Percentiles rank a stretch among this genome's conserved stretches.
Conservation (phyloP, 2,329 filamentous ascomycete genomes). For the Aspergillus sclerotialis region DNA sequence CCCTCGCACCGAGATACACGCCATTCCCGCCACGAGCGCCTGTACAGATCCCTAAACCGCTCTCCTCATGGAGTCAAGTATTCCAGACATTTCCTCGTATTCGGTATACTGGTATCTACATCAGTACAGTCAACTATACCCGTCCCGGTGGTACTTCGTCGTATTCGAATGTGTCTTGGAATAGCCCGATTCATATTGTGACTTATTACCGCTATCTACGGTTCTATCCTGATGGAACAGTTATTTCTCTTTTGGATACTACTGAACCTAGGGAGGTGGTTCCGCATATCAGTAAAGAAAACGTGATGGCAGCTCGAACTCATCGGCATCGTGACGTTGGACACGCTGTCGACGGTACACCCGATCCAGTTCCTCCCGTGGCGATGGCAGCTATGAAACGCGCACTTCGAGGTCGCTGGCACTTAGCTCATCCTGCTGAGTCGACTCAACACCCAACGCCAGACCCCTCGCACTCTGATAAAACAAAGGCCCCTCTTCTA, state of each 20-base stretch:
- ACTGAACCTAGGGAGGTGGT: constrained; percentile 81
- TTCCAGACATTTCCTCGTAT: constrained; percentile 78
- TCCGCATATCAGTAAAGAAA: constrained; percentile 68
- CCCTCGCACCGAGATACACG: constrained; percentile 25
- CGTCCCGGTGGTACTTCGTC: constrained; percentile 68
- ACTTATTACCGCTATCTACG: constrained; percentile 97
- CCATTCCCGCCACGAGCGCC: constrained; percentile 24
- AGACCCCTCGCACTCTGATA: constrained; percentile 23
- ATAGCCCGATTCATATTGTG: constrained; percentile 81
- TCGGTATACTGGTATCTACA: constrained; percentile 93
- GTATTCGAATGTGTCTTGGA: constrained; percentile 64
- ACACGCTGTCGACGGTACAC: constrained; percentile 16
- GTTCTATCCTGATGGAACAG: constrained; percentile 84
- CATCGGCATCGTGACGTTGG: constrained; percentile 32
- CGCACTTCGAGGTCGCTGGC: constrained; percentile 61
- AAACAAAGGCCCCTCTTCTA: constrained; percentile 9
- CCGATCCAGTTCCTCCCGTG: constrained; percentile 28
- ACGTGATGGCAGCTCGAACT: constrained; percentile 42
- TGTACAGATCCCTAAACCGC: constrained; percentile 26
- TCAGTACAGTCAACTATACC: constrained; percentile 92
- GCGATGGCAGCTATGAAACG: constrained; percentile 58
- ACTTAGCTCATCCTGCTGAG: constrained; percentile 47
- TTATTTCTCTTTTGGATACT: constrained; percentile 73
- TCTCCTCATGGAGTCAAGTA: constrained; percentile 57
- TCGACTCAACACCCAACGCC: constrained; percentile 8